Evolutionary conservation across 129 eudicot genomes (phyloP), one percentile per base, ranked within the genome.

Genomic region (Rutidosis leptorrhynchoides): DNA sequence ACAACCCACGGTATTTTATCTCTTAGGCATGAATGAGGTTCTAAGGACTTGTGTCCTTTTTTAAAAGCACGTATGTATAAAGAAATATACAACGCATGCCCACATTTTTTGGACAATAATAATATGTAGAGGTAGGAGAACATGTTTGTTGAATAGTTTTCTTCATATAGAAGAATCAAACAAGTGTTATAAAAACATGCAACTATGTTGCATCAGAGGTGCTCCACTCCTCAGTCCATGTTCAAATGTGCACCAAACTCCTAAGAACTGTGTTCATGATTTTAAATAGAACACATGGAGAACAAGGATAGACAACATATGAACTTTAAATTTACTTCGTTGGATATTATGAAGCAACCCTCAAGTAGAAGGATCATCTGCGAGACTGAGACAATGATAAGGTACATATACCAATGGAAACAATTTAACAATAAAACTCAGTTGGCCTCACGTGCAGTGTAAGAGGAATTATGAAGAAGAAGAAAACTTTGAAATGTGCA

Each of bases 1-100:
- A 81, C 65, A 84, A 69, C n/a, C n/a, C 78, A 81, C 27, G 37
- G 16, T 57, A 81, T 67, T 75, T 80, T 48, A 51, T 73, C 79
- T 79, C 71, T 68, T 53, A 32, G 24, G 29, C 9, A 46, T 10
- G 2, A 37, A 46, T 10, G 2, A 37, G 49, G 12, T 37, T 54
- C 24, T 45, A n/a, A 57, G 30, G 52, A 16, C n/a, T 30, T 42
- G 7, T 25, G 33, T 25, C 27, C 58, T 40, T 67, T 30, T 35
- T 6, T 20, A 58, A 53, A 8, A 22, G 7, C 49, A 60, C 9
- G 60, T 30, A 46, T 8, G 21, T 14, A 4, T 3, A 30, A 57
- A 21, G 11, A 51, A 52, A 53, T n/a, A 30, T n/a, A 62, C 7
- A 32, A 56, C 46, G 26, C n/a, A 16, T 29, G 15, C 43, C 43